Evolutionary conservation across 2,329 filamentous ascomycete genomes (phyloP).

Genomic region (Paraconiothyrium sp.): DNA sequence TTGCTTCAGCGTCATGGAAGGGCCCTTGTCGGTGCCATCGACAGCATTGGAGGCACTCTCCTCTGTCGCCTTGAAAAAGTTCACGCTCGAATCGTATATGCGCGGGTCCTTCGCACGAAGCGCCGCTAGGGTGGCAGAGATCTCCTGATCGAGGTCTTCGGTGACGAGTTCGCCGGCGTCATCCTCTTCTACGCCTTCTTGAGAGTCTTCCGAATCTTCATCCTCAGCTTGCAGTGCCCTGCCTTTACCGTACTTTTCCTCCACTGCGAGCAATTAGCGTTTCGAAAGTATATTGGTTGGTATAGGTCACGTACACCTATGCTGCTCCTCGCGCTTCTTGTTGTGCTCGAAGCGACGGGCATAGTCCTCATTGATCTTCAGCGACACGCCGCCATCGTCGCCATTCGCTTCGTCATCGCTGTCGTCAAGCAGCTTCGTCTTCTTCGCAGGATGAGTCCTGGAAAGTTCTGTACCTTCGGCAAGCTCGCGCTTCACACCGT

Average conservation of each 20-base stretch:
- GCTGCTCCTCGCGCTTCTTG: conserved; percentile 91
- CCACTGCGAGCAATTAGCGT: conserved; percentile 66
- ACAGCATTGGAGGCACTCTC: conserved; percentile 53
- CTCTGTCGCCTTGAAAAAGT: conserved; percentile 77
- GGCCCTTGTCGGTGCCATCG: conserved; percentile 71
- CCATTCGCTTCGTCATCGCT: conserved; percentile 41
- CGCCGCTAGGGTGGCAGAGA: conserved; percentile 84
- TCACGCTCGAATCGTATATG: conserved; percentile 82
- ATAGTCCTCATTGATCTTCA: conserved; percentile 92
- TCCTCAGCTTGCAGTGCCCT: conserved; percentile 50
- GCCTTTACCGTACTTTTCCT: conserved; percentile 80
- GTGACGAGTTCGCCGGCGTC: conserved; percentile 89
- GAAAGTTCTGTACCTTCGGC: conserved; percentile 29
- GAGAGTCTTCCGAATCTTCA: conserved; percentile 61
- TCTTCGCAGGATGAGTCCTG: conserved; percentile 42
- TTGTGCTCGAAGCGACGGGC: conserved; percentile 93
- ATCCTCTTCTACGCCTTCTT: conserved; percentile 80
- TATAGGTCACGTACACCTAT: conserved; percentile 64
- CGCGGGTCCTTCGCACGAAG: conserved; percentile 91
- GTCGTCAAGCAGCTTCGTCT: conserved; percentile 50
- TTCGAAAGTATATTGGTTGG: background rate
- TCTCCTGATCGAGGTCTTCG: conserved; percentile 84
- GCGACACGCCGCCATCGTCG: conserved; percentile 38
- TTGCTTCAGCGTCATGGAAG: conserved; percentile 85
- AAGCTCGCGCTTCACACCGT: conserved; percentile 36